Evolutionary conservation across 2,329 filamentous ascomycete genomes (phyloP).

Genomic region (Amauroascus niger): DNA sequence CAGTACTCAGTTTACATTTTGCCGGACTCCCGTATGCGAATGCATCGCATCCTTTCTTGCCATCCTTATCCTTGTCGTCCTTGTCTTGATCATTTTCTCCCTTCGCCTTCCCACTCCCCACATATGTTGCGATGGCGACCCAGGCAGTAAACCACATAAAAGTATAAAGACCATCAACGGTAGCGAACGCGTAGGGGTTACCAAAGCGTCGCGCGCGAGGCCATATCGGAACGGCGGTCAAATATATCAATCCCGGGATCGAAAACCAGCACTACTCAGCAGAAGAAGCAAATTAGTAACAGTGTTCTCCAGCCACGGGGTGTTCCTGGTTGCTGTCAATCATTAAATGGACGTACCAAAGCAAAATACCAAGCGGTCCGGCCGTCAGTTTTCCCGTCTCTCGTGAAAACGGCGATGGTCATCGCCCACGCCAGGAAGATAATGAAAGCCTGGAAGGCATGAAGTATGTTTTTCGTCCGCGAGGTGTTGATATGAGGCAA

Average conservation of each 20-base stretch:
- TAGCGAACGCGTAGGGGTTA: conserved; percentile 51
- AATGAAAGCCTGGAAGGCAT: conserved; percentile 45
- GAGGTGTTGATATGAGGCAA: conserved; percentile 14
- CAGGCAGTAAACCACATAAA: conserved; percentile 53
- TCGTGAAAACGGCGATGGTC: conserved; percentile 50
- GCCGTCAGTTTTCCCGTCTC: conserved; percentile 45
- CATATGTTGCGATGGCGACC: conserved; percentile 48
- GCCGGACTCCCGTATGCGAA: conserved; percentile 46
- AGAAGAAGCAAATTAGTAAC: conserved; percentile 3
- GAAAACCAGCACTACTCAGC: conserved; percentile 48
- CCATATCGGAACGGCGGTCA: conserved; percentile 53
- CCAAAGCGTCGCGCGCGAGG: conserved; percentile 48
- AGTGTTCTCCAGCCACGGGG: neutral
- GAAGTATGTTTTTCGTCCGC: conserved; percentile 47
- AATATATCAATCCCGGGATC: conserved; percentile 50
- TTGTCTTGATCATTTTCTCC: conserved; percentile 36
- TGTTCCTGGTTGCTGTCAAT: neutral
- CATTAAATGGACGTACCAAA: conserved; percentile 37
- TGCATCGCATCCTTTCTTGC: conserved; percentile 43
- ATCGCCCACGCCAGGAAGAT: conserved; percentile 51
- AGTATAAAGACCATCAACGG: conserved; percentile 45
- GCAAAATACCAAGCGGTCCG: conserved; percentile 49
- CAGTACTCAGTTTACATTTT: conserved; percentile 50
- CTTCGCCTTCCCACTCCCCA: conserved; percentile 44
- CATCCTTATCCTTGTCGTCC: conserved; percentile 34